These are phyloP conservation scores for Exobasidium rhododendri DNA, from an alignment of 1,284 basidiomycete species.

Conservation along the genomic window DNA sequence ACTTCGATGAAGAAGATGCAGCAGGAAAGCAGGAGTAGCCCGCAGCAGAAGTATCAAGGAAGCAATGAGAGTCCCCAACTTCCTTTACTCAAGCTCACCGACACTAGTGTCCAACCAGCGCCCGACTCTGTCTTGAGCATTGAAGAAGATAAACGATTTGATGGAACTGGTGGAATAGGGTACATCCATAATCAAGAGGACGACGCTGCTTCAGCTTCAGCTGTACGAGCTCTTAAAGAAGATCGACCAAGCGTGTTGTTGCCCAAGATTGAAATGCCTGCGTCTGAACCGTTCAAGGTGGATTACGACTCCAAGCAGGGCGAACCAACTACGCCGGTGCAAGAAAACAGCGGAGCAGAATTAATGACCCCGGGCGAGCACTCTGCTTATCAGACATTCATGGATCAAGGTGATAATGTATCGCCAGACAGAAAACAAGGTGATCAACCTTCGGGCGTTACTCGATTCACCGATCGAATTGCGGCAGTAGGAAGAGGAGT, in stretches of 20 bases:
- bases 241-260: slow-evolving; percentile 8
- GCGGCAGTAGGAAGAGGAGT: slow-evolving; percentile 5
- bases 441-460: slow-evolving; percentile 16
- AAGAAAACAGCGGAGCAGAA: slow-evolving; percentile 18
- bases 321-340: slow-evolving; percentile 14
- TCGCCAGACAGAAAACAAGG: not conserved
- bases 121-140: slow-evolving; percentile 24
- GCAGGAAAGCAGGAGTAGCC: no score
- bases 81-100: not conserved
- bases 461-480: slow-evolving; percentile 10
- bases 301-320: slow-evolving; percentile 25
- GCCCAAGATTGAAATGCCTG: slow-evolving; percentile 46
- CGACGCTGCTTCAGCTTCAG: not conserved
- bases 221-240: not conserved
- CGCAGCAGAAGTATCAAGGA: not conserved
- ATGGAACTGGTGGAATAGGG: slow-evolving; percentile 47
- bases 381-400: slow-evolving; percentile 28
- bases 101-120: not conserved
- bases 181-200: slow-evolving; percentile 12
- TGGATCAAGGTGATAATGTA: not conserved
- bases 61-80: not conserved
- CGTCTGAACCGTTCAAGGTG: slow-evolving; percentile 42
- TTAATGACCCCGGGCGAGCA: slow-evolving; percentile 37
- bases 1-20: slow-evolving; percentile 10
- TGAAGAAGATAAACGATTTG: slow-evolving; percentile 39